Conservation (phyloP, 2,329 filamentous ascomycete genomes). For the Ampelomyces quisqualis region DNA sequence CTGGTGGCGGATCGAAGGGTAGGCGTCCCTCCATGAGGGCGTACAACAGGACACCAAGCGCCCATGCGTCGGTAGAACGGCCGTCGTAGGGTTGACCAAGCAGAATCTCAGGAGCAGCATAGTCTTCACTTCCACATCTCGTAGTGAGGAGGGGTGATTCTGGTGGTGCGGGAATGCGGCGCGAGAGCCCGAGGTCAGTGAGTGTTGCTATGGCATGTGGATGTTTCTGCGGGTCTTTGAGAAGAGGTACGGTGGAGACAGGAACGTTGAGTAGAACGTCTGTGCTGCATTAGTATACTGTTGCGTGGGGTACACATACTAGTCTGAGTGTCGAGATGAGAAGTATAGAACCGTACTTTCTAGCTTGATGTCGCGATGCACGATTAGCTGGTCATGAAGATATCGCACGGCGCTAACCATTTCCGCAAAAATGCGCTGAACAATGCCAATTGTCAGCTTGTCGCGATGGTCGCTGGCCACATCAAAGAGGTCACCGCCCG, state of each 20-base stretch:
- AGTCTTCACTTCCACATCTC: conserved; percentile 93
- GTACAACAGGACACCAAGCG: conserved; percentile 88
- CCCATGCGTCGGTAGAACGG: conserved; percentile 90
- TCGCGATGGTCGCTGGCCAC: conserved; percentile 73
- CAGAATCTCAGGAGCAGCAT: conserved; percentile 93
- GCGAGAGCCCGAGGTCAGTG: conserved; percentile 86
- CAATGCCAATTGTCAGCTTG: conserved; percentile 65
- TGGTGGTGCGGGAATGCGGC: conserved; percentile 70
- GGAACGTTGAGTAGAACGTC: conserved; percentile 90
- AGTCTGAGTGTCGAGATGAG: conserved; percentile 9
- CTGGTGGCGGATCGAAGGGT: conserved; percentile 87
- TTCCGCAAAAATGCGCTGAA: conserved; percentile 87
- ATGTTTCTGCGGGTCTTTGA: conserved; percentile 69
- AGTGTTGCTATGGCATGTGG: conserved; percentile 83
- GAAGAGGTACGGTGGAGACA: conserved; percentile 63
- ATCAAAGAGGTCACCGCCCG: conserved; percentile 93
- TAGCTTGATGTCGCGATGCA: conserved; percentile 96
- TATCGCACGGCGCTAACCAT: conserved; percentile 82
- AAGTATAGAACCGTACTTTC: conserved; percentile 68
- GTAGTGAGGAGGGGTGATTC: conserved; percentile 89
- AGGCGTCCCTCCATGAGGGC: conserved; percentile 89
- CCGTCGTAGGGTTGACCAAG: conserved; percentile 95
- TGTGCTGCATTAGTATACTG: conserved; percentile 47
- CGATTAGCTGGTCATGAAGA: conserved; percentile 80
- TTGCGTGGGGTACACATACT: conserved; percentile 25